phyloP scores from a whole-genome alignment of 139 green algal species.

The Coccomyxa sp. region DNA sequence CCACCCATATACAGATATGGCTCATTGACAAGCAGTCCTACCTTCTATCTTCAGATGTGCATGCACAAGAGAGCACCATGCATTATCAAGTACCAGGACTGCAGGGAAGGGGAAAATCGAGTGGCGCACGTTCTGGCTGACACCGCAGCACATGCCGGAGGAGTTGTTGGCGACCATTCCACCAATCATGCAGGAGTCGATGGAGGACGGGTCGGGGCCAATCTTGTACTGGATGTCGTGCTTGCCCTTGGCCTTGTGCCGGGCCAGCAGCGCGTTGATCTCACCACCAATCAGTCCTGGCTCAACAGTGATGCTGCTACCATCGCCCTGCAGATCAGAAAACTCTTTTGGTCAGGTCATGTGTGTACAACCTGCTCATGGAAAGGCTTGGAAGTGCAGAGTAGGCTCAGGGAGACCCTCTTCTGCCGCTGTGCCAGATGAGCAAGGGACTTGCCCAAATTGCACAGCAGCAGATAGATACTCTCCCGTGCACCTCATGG shows the following conservation, averaged over 20 bases:
- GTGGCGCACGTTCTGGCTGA: conserved; percentile 69
- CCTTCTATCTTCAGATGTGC: too few species aligned
- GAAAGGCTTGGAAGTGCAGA: background rate
- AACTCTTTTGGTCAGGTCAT: too few species aligned
- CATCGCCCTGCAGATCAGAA: conserved; percentile 70
- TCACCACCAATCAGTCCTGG: conserved; percentile 94
- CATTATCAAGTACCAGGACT: background rate
- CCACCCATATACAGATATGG: too few species aligned
- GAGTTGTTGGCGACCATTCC: conserved; percentile 98
- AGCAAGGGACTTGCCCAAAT: background rate
- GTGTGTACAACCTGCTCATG: too few species aligned
- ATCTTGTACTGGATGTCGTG: conserved; percentile 95
- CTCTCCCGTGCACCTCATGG: background rate
- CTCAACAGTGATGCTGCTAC: conserved; percentile 89
- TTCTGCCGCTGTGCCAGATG: background rate
- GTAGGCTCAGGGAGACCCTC: too few species aligned
- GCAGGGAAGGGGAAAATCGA: background rate
- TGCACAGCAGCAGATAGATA: background rate
- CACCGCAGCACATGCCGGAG: conserved; percentile 97
- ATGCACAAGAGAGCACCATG: too few species aligned
- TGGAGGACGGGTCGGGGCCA: conserved; percentile 91
- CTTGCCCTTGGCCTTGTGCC: conserved; percentile 66
- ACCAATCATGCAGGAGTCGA: conserved; percentile 91
- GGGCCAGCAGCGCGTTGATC: conserved; percentile 85
- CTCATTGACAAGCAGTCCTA: too few species aligned